Base-by-base conservation (phyloP, 2,329 filamentous ascomycete species). In the Cylindrodendrum hubeiense region DNA sequence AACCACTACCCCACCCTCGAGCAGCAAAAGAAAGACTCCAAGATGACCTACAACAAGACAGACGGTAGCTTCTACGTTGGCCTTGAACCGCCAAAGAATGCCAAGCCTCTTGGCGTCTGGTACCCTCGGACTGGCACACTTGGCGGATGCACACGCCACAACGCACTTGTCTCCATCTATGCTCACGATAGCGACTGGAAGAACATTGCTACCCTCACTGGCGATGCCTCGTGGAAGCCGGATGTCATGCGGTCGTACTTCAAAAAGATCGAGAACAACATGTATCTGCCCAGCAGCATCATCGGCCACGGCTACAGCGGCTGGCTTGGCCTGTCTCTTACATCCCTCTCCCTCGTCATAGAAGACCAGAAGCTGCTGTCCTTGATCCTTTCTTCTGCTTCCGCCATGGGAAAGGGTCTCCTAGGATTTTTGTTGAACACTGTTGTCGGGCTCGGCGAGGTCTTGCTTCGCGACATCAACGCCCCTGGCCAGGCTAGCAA, bases 1-100 rank as follows among this genome's bases (percentile, higher is more conserved):
- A 84, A 85, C 56, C 89, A 91, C 76, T 90, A 89, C 70, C 76
- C 81, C 6, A 83, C 89, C 66, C 75, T 83, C 19, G 75, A 77
- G 5, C 54, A 67, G 4, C 82, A 83, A 12, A 83, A 86, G 67
- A 78, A 81, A 37, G 79, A 82, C 47, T 86, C 89, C 71, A 84
- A 91, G 77, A 77, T 79, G 69, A 79, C 77, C 0, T 84, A 80
- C 66, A 64, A 74, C 17, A 76, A 71, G 12, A 54, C 79, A 0
- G 72, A 81, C 24, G 82, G 82, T 3, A 70, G 72, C 26, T 65
- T 78, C 6, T 84, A 75, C 13, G 60, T 70, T 10, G 74, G 74
- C 5, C 69, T 75, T 2, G 66, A 77, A 19, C 83, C 82, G 0
- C 81, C 82, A 0, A 65, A 72, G 3, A 78, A 73, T 2, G 77